Base-by-base conservation (phyloP, 1,139 yeast species). In the Suhomyces choctaworum region DNA sequence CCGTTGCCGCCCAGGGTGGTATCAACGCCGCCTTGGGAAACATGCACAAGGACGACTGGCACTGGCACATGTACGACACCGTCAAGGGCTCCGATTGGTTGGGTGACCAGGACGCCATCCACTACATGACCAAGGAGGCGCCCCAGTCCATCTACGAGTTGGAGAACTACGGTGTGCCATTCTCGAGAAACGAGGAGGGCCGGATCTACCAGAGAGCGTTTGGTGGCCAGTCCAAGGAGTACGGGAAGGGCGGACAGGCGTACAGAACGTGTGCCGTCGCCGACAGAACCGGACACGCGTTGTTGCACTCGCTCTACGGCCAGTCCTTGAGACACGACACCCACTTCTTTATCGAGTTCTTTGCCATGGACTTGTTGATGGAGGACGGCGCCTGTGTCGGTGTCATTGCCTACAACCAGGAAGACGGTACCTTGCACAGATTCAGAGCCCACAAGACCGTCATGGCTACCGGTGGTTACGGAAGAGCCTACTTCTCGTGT, bases 11-110 rank as follows among this genome's bases (percentile, higher is more conserved):
- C 39, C 98, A 92, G 70, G 98, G 98, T 68, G 98, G 98, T 71
- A 92, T 92, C 68, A 92, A 92, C 58, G 98, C 98, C 52, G 98
- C 98, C 27, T 76, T 92, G 47, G 92, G 95, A 50, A 92, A 92
- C 75, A 90, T 92, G 96, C 97, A 94, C 72, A 75, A 78, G 51
- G 98, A 92, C 66, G 92, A 90, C 72, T 92, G 98, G 98, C 94
- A 87, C 65, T 92, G 98, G 97, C 98, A 92, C 69, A 90, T 92
- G 96, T 90, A 90, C 69, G 98, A 92, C 61, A 92, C 98, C 57
- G 98, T 92, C 56, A 92, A 92, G 72, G 98, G 98, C 47, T 89
- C 97, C n/a, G 98, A 92, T 71, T 92, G 98, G 98, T 80, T 92
- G 47, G 98, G 98, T 56, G 98, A 92, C 70, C 98, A 92, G 71